phyloP scores from a whole-genome alignment of 805 yeast genomes.

The Yamadazyma laniorum region DNA sequence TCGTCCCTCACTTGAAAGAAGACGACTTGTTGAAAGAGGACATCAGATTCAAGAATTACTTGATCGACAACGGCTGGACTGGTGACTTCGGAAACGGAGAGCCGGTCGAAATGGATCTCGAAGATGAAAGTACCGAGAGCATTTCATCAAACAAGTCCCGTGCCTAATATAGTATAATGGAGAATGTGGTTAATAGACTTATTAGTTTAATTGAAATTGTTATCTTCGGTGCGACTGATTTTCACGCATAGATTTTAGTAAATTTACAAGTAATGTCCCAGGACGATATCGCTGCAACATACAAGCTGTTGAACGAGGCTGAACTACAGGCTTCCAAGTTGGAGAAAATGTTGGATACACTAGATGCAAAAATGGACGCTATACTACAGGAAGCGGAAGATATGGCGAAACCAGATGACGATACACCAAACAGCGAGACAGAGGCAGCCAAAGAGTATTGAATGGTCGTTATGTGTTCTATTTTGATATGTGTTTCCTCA shows the following conservation, averaged over 20 bases:
- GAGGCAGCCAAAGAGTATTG: no score
- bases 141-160: conserved; percentile 1
- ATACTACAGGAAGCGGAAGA: conserved; percentile 50
- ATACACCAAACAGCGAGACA: not conserved
- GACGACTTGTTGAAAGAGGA: conserved; percentile 71
- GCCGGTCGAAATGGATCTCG: conserved; percentile 19
- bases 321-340: conserved; percentile 60
- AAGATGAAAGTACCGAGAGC: conserved; percentile 2
- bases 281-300: conserved; percentile 39
- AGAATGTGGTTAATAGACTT: no score
- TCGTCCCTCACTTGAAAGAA: conserved; percentile 66
- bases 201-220: no score
- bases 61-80: conserved; percentile 58
- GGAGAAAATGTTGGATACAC: conserved; percentile 61
- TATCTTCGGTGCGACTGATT: no score
- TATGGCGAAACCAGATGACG: conserved; percentile 11
- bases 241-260: no score
- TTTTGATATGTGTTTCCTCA: no score
- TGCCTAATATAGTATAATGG: not conserved
- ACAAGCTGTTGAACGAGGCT: conserved; percentile 62
- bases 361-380: conserved; percentile 63
- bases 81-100: conserved; percentile 43
- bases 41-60: conserved; percentile 56
- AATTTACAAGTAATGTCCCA: conserved; percentile 12
- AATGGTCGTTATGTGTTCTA: no score